These are phyloP conservation scores for Colletotrichum sp. DNA, from an alignment of 2,329 filamentous ascomycete species.

Conservation along the genomic window DNA sequence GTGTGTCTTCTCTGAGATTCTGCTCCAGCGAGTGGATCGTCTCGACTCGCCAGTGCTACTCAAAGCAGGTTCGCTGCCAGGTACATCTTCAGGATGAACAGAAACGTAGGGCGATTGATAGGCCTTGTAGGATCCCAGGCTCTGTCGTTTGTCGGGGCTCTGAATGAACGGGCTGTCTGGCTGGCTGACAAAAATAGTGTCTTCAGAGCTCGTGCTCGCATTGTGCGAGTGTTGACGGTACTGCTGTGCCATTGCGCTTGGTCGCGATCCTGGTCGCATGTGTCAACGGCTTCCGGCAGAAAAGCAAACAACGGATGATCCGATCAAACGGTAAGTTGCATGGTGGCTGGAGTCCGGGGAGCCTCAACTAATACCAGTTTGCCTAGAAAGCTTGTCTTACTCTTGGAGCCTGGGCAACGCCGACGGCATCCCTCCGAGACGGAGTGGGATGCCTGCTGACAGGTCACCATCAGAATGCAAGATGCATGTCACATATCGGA, in stretches of 20 bases:
- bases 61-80: conserved; percentile 4
- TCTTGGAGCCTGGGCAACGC: not conserved
- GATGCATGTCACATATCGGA: not conserved
- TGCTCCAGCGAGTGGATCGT: conserved; percentile 12
- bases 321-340: conserved; percentile 1
- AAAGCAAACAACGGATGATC: not conserved
- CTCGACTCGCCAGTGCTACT: conserved; percentile 1
- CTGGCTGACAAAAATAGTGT: conserved; percentile 5
- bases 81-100: not conserved
- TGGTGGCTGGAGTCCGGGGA: not conserved
- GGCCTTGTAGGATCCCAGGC: not conserved
- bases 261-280: not conserved
- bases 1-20: not conserved
- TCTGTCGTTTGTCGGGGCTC: not conserved
- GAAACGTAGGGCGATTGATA: conserved; percentile 1
- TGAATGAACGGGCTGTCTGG: conserved; percentile 3
- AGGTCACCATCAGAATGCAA: not conserved
- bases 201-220: conserved; percentile 6
- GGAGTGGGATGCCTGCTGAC: not conserved
- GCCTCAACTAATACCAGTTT: not conserved
- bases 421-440: not conserved
- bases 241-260: not conserved
- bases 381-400: conserved; percentile 1
- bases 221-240: conserved; percentile 15
- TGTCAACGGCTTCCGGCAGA: not conserved